Conservation (phyloP, 2,329 filamentous ascomycete species). For the Cyphellophora europaea region DNA sequence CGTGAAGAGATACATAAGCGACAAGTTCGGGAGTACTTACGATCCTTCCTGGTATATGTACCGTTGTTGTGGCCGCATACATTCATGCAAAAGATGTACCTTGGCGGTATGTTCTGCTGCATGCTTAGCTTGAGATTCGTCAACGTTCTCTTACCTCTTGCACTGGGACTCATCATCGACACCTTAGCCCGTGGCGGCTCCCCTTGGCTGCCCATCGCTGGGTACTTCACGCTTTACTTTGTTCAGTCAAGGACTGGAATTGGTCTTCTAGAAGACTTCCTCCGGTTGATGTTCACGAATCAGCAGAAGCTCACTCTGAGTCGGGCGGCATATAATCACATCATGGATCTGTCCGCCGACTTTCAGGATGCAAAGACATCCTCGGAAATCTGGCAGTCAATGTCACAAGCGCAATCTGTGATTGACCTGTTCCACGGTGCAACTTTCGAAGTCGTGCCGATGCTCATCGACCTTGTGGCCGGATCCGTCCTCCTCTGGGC, state of each 20-base stretch:
- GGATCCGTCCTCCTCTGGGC: conserved; percentile 48
- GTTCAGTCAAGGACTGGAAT: conserved; percentile 44
- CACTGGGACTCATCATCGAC: conserved; percentile 71
- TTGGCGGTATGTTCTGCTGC: conserved; percentile 57
- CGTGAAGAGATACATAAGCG: conserved; percentile 10
- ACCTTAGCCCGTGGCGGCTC: conserved; percentile 47
- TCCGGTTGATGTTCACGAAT: conserved; percentile 48
- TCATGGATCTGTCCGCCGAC: conserved; percentile 61
- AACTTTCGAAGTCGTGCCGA: conserved; percentile 52
- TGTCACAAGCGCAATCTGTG: conserved; percentile 54
- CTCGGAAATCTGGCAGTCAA: conserved; percentile 54
- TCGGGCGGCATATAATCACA: conserved; percentile 54
- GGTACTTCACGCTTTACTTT: conserved; percentile 42
- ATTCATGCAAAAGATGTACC: conserved; percentile 56
- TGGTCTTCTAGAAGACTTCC: conserved; percentile 38
- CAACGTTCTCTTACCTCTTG: conserved; percentile 69
- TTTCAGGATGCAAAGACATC: conserved; percentile 60
- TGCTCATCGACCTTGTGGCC: conserved; percentile 52
- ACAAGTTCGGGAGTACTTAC: conserved; percentile 56
- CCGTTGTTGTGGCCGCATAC: conserved; percentile 71
- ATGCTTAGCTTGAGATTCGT: conserved; percentile 62
- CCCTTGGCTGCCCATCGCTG: conserved; percentile 43
- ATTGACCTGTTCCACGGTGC: conserved; percentile 51
- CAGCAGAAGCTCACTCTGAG: conserved; percentile 50
- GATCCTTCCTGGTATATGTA: conserved; percentile 64